phyloP scores from a whole-genome alignment of 2,329 filamentous ascomycete species.

The Pseudogymnoascus sp. region DNA sequence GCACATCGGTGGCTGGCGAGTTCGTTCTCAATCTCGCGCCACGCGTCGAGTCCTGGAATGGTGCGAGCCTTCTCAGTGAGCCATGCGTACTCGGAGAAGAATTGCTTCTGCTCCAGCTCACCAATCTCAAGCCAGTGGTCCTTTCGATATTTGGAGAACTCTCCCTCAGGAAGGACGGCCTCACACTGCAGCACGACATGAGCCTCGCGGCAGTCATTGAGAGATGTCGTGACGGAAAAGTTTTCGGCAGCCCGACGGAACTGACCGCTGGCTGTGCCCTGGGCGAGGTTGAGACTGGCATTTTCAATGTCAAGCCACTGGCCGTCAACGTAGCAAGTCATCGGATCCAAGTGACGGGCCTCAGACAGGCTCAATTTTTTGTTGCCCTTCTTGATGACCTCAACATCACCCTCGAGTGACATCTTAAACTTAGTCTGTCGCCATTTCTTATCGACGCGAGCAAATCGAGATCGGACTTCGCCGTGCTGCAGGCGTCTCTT shows the following conservation, averaged over 20 bases:
- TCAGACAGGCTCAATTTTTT: neutral
- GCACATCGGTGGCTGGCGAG: constrained; percentile 13
- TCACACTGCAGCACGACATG: constrained; percentile 3
- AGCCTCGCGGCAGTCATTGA: neutral
- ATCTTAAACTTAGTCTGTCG: constrained; percentile 27
- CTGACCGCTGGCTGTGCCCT: neutral
- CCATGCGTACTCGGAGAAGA: constrained; percentile 29
- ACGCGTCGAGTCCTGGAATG: constrained; percentile 12
- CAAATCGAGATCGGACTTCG: constrained; percentile 38
- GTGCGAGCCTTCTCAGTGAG: constrained; percentile 24
- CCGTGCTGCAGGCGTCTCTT: constrained; percentile 39
- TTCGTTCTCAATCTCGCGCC: constrained; percentile 10
- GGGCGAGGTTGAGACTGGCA: neutral
- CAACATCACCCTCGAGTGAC: constrained; percentile 3
- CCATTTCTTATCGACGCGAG: constrained; percentile 39
- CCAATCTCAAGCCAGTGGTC: constrained; percentile 22
- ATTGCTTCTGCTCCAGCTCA: constrained; percentile 22
- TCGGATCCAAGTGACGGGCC: neutral
- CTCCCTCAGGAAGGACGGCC: neutral
- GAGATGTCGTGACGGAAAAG: neutral
- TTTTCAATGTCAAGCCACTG: constrained; percentile 9
- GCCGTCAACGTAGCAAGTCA: constrained; percentile 11
- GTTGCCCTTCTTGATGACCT: neutral
- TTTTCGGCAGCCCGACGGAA: neutral
- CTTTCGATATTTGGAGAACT: constrained; percentile 13